phyloP scores from a whole-genome alignment of 1,139 yeast genomes.

The Starmera stellimalicola region DNA sequence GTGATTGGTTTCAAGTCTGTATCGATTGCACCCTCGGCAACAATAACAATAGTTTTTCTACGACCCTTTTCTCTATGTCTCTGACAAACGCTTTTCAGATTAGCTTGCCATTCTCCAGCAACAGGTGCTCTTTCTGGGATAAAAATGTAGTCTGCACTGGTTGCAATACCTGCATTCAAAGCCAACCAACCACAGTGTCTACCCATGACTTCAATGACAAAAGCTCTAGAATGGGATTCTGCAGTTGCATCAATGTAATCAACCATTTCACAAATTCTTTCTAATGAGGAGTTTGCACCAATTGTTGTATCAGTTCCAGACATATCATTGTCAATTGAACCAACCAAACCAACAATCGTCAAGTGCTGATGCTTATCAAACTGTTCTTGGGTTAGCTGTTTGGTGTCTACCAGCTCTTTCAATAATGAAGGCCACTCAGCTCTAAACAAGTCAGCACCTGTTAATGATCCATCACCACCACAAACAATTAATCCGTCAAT shows the following conservation, averaged over 20 bases:
- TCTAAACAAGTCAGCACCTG: slow-evolving; percentile 77
- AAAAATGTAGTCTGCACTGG: slow-evolving; percentile 73
- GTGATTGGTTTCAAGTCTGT: slow-evolving; percentile 57
- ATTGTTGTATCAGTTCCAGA: slow-evolving; percentile 74
- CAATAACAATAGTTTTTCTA: slow-evolving; percentile 71
- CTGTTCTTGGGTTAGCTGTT: slow-evolving; percentile 41
- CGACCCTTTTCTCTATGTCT: slow-evolving; percentile 65
- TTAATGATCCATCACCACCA: slow-evolving; percentile 81
- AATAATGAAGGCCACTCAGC: slow-evolving; percentile 72
- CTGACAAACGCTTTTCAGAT: slow-evolving; percentile 53
- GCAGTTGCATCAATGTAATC: slow-evolving; percentile 84
- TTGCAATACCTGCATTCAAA: slow-evolving; percentile 73
- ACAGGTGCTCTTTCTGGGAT: slow-evolving; percentile 73
- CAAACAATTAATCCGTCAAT: slow-evolving; percentile 74
- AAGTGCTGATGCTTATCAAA: slow-evolving; percentile 44
- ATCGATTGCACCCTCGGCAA: slow-evolving; percentile 78
- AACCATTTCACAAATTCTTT: slow-evolving; percentile 66
- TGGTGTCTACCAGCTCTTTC: slow-evolving; percentile 43
- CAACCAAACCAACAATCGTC: slow-evolving; percentile 71
- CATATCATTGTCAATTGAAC: slow-evolving; percentile 82
- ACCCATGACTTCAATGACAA: slow-evolving; percentile 85
- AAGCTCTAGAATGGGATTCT: slow-evolving; percentile 73
- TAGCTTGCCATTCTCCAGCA: slow-evolving; percentile 53
- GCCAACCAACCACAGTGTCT: slow-evolving; percentile 88
- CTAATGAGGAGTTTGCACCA: slow-evolving; percentile 73